Conservation (phyloP, 2,329 filamentous ascomycete species). For the Monosporascus sp. region DNA sequence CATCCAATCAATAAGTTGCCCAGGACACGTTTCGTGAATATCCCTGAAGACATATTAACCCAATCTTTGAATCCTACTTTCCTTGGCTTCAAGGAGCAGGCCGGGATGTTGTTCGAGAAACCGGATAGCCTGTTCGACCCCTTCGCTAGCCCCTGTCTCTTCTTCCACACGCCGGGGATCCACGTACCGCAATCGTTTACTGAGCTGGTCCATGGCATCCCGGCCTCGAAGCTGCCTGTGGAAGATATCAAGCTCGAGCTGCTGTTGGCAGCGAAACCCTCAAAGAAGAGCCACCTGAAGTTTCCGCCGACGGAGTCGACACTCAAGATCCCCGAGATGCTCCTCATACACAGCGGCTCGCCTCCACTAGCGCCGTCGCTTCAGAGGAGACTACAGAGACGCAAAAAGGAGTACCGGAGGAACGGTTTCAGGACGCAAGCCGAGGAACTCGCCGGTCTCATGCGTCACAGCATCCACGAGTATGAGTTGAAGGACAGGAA, state of each 20-base stretch:
- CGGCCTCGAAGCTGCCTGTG: not conserved
- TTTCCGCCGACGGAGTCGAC: conserved; percentile 44
- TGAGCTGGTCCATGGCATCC: conserved; percentile 19
- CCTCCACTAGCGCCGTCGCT: conserved; percentile 12
- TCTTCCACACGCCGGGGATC: conserved; percentile 51
- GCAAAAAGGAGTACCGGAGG: conserved; percentile 15
- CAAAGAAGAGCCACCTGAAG: conserved; percentile 29
- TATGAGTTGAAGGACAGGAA: conserved; percentile 38
- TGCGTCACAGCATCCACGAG: conserved; percentile 43
- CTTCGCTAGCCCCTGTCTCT: conserved; percentile 53
- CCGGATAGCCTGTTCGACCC: conserved; percentile 51
- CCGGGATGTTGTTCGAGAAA: conserved; percentile 39
- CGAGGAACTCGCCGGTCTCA: conserved; percentile 37
- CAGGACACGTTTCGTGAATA: conserved; percentile 6
- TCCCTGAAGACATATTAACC: conserved; percentile 14
- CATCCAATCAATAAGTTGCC: conserved; percentile 37
- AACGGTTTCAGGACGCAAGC: conserved; percentile 45
- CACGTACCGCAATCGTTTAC: conserved; percentile 40
- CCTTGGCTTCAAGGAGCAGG: conserved; percentile 29
- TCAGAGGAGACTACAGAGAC: conserved; percentile 11
- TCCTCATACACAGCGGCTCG: conserved; percentile 41
- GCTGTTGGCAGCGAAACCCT: conserved; percentile 1
- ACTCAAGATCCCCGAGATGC: conserved; percentile 42
- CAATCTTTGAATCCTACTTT: conserved; percentile 28
- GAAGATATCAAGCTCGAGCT: conserved; percentile 1